These are phyloP conservation scores for Rhodotorula sp. DNA, from an alignment of 1,284 basidiomycete species.

Conservation along the genomic window DNA sequence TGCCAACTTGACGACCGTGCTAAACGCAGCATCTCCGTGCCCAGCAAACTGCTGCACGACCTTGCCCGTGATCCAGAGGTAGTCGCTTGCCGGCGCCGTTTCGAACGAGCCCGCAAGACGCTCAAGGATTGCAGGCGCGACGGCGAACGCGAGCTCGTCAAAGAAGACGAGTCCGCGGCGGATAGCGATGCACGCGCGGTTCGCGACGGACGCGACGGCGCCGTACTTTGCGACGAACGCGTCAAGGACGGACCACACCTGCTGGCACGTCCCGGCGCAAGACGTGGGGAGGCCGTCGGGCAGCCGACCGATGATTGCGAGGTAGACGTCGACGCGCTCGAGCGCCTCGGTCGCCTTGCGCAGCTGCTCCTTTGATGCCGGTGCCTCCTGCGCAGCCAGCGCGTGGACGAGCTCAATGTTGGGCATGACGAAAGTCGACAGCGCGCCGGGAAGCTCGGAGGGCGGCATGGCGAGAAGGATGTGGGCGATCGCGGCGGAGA, in stretches of 20 bases:
- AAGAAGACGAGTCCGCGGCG: conserved; percentile 85
- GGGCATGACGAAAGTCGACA: conserved; percentile 75
- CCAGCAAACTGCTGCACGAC: conserved; percentile 66
- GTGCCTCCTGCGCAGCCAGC: conserved; percentile 1
- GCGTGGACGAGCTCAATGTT: conserved; percentile 56
- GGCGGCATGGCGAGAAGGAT: conserved; percentile 88
- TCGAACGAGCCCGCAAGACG: conserved; percentile 80
- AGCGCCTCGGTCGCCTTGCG: conserved; percentile 63
- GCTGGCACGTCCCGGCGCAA: conserved; percentile 75
- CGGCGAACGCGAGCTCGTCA: conserved; percentile 64
- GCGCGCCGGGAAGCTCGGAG: conserved; percentile 74
- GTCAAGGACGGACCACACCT: conserved; percentile 84
- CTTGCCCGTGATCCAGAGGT: conserved; percentile 79
- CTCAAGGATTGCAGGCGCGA: conserved; percentile 70
- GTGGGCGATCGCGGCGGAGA: conserved; percentile 93
- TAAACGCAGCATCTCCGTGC: conserved; percentile 48
- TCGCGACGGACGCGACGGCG: conserved; percentile 74
- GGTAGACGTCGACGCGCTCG: conserved; percentile 86
- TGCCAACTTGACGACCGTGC: conserved; percentile 60
- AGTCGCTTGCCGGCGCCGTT: conserved; percentile 78
- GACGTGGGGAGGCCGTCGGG: conserved; percentile 74
- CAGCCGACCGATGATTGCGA: conserved; percentile 75
- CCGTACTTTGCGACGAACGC: conserved; percentile 77
- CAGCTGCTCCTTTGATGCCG: conserved; percentile 48
- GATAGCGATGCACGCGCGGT: conserved; percentile 82